phyloP scores from a whole-genome alignment of 169 alveolate genomes.

The Plasmodium inui region DNA sequence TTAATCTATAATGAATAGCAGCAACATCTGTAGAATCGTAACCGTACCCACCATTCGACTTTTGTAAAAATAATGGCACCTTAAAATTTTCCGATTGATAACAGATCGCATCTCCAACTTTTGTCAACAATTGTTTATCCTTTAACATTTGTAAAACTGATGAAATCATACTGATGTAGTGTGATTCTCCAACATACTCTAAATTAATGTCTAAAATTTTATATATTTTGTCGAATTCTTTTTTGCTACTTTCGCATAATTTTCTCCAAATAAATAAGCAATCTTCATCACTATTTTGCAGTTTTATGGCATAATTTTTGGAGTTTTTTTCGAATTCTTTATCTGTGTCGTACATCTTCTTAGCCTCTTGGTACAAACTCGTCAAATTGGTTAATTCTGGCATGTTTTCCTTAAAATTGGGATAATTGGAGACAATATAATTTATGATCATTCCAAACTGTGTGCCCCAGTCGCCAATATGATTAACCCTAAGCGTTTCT shows the following conservation, averaged over 20 bases:
- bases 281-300: conserved; percentile 90
- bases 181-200: conserved; percentile 95
- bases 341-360: conserved; percentile 88
- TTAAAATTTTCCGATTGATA: conserved; percentile 86
- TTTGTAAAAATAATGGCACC: conserved; percentile 96
- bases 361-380: conserved; percentile 96
- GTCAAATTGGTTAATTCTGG: conserved; percentile 96
- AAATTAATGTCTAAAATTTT: conserved; percentile 86
- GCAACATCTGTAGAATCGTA: conserved; percentile 99
- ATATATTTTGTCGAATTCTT: conserved; percentile 89
- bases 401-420: conserved; percentile 91
- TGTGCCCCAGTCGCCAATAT: conserved; percentile 99
- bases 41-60: conserved; percentile 99
- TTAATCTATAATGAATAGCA: conserved; percentile 60
- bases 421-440: conserved; percentile 89
- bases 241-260: conserved; percentile 90
- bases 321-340: conserved; percentile 89
- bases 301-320: conserved; percentile 89
- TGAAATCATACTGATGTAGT: conserved; percentile 93
- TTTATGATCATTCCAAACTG: conserved; percentile 99
- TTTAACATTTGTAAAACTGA: conserved; percentile 88
- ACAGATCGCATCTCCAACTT: conserved; percentile 96
- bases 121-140: conserved; percentile 85
- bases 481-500: conserved; percentile 93
- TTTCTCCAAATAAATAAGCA: conserved; percentile 89